Percentiles rank a stretch among this genome's conserved stretches.
These are phyloP conservation scores for Chaetomiaceae sp. DNA, from an alignment of 2,329 filamentous ascomycete genomes.

Conservation along the genomic window DNA sequence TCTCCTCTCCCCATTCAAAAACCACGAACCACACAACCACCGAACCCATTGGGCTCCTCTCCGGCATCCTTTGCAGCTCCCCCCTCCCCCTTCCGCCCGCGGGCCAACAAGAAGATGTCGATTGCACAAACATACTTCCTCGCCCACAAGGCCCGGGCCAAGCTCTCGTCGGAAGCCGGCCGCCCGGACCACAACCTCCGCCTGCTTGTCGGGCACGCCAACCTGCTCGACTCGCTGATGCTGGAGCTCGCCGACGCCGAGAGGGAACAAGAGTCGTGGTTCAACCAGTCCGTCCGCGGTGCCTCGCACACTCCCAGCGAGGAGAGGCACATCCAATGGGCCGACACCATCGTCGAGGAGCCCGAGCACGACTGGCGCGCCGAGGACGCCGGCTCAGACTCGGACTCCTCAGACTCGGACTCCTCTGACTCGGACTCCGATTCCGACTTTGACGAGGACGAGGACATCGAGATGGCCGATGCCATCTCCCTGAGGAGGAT, in stretches of 20 bases:
- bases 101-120: constrained; percentile 69
- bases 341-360: constrained; percentile 71
- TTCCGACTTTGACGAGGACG: constrained; percentile 49
- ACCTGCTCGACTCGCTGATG: constrained; percentile 95
- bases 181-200: constrained; percentile 91
- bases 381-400: constrained; percentile 58
- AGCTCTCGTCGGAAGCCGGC: constrained; percentile 90
- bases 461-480: constrained; percentile 54
- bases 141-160: constrained; percentile 90
- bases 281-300: constrained; percentile 88
- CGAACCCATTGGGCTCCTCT: constrained; percentile 17
- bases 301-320: constrained; percentile 52
- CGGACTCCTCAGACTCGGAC: constrained; percentile 40
- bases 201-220: constrained; percentile 94
- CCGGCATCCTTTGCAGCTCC: constrained; percentile 27
- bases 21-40: constrained; percentile 14
- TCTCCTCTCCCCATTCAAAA: constrained; percentile 21
- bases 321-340: constrained; percentile 80
- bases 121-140: constrained; percentile 98
- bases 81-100: constrained; percentile 51
- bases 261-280: constrained; percentile 93
- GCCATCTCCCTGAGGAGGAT: constrained; percentile 44
- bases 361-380: constrained; percentile 65
- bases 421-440: constrained; percentile 50
- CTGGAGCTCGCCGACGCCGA: constrained; percentile 83